A percentile compares a stretch with the other conserved stretches of the same genome.
Evolutionary conservation across 1,284 basidiomycete genomes (phyloP).

Genomic region (Peniophora sp.): DNA sequence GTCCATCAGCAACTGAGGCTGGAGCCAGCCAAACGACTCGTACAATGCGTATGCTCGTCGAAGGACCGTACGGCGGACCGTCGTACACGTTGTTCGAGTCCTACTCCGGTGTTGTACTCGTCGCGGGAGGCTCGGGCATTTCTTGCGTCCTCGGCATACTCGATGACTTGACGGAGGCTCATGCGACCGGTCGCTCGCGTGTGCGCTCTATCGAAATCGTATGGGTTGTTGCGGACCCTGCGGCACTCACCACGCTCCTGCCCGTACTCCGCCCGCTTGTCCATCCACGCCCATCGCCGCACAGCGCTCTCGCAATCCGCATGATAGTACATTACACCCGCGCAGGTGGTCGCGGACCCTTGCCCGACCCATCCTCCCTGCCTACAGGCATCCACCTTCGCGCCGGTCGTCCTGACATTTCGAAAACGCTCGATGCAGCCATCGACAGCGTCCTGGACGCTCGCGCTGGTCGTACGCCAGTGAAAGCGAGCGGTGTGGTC

Average conservation of each 20-base stretch:
- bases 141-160: conserved; percentile 57
- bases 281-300: conserved; percentile 29
- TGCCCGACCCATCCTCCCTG: conserved; percentile 24
- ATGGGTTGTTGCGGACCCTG: conserved; percentile 57
- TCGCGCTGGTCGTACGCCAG: not conserved
- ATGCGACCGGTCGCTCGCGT: conserved; percentile 38
- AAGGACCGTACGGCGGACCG: conserved; percentile 64
- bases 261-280: conserved; percentile 46
- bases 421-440: conserved; percentile 36
- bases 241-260: conserved; percentile 44
- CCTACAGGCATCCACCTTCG: conserved; percentile 37
- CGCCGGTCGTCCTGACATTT: conserved; percentile 43
- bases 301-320: conserved; percentile 31
- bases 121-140: conserved; percentile 69
- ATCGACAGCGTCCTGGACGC: conserved; percentile 29
- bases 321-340: conserved; percentile 64
- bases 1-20: conserved; percentile 18
- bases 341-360: conserved; percentile 23
- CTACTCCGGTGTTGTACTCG: conserved; percentile 60
- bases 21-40: not conserved
- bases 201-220: conserved; percentile 57
- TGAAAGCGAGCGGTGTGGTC: conserved; percentile 47
- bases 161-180: conserved; percentile 59
- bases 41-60: conserved; percentile 44
- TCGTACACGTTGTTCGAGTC: conserved; percentile 52